These are phyloP conservation scores for Tylopilus subfusipes DNA, from an alignment of 768 basidiomycete species.

Conservation along the genomic window DNA sequence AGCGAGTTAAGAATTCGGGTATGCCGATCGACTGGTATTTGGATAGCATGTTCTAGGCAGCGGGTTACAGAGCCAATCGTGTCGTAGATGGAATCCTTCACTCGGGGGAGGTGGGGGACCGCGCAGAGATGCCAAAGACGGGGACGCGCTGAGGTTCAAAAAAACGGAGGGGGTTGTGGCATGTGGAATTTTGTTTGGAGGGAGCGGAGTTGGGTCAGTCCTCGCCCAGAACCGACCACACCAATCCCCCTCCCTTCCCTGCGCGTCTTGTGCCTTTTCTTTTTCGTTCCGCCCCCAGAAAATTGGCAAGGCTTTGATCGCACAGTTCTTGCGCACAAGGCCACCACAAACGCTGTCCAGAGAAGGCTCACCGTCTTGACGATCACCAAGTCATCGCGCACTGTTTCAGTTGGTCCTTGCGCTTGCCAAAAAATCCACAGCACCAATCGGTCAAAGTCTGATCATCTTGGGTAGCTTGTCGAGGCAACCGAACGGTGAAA, in stretches of 20 bases:
- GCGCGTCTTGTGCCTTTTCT: neutral
- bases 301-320: neutral
- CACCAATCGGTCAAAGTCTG: neutral
- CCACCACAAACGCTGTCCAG: neutral
- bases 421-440: constrained; percentile 4
- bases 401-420: neutral
- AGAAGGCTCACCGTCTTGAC: constrained; percentile 11
- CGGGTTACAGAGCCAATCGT: too few relatives aligned
- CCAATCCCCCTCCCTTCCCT: neutral
- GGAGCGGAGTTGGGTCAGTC: constrained; percentile 22
- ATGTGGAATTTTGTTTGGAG: constrained; percentile 10
- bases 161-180: constrained; percentile 5
- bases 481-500: constrained; percentile 24
- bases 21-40: neutral
- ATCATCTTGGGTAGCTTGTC: constrained; percentile 11
- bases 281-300: neutral
- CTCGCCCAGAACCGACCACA: neutral
- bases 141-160: constrained; percentile 3
- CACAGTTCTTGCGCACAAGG: constrained; percentile 9
- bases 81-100: too few relatives aligned
- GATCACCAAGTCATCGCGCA: constrained; percentile 1
- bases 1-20: neutral
- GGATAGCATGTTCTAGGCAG: neutral
- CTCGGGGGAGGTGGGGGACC: too few relatives aligned
- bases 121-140: too few relatives aligned